Conservation (phyloP, 306 rosid genomes). For the Fragaria vesca region DNA sequence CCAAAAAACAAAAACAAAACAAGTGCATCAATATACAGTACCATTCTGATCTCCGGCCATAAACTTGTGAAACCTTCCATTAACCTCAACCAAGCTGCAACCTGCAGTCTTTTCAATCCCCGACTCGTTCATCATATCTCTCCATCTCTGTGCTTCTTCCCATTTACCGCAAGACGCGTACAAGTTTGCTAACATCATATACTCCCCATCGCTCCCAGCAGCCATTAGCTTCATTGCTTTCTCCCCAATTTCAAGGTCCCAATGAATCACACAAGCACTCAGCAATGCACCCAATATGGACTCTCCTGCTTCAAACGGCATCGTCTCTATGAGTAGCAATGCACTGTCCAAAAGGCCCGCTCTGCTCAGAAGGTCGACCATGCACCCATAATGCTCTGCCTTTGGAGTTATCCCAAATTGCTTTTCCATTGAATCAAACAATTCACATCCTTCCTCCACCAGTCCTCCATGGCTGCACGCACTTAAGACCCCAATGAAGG, state of each 20-base stretch:
- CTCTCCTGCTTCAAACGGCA: conserved; percentile 29
- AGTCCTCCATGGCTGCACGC: conserved; percentile 38
- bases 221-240: conserved; percentile 24
- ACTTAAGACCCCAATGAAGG: conserved; percentile 33
- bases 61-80: conserved; percentile 30
- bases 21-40: neutral
- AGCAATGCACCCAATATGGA: conserved; percentile 36
- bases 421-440: conserved; percentile 23
- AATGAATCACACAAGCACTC: conserved; percentile 31
- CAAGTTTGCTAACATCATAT: conserved; percentile 37
- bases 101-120: conserved; percentile 36
- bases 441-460: conserved; percentile 27
- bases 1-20: neutral
- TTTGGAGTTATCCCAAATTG: conserved; percentile 23
- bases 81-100: conserved; percentile 22
- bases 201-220: conserved; percentile 29
- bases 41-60: conserved; percentile 26
- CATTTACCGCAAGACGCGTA: conserved; percentile 30
- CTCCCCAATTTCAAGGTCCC: conserved; percentile 31
- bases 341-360: conserved; percentile 22
- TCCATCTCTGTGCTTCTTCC: conserved; percentile 34
- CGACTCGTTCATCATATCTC: conserved; percentile 32
- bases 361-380: conserved; percentile 33
- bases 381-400: conserved; percentile 37
- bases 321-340: conserved; percentile 14